Percentiles rank a stretch among this genome's conserved stretches.
Conservation (phyloP, 805 yeast species). For the Komagataella pastoris region DNA sequence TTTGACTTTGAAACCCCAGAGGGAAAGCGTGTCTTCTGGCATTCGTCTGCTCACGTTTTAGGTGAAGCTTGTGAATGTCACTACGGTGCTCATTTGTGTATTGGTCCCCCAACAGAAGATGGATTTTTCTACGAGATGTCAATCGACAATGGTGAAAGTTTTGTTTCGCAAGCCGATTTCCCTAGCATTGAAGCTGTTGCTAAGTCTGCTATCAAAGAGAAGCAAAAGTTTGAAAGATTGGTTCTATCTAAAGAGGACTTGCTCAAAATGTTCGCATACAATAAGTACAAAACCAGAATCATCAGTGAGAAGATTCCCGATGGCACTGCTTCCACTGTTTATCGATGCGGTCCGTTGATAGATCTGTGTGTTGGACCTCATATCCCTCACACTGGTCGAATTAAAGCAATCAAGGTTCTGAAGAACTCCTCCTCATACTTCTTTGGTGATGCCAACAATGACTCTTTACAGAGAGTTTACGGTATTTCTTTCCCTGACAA, state of each 20-base stretch:
- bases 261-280: constrained; percentile 86
- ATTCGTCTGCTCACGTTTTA: constrained; percentile 93
- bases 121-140: constrained; percentile 97
- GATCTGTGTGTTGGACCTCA: constrained; percentile 98
- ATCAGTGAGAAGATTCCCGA: constrained; percentile 87
- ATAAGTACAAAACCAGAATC: constrained; percentile 86
- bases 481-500: constrained; percentile 99
- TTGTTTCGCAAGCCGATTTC: constrained; percentile 75
- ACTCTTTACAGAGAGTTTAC: constrained; percentile 91
- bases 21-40: constrained; percentile 96
- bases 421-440: constrained; percentile 95
- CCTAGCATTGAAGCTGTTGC: constrained; percentile 74
- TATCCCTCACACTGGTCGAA: constrained; percentile 92
- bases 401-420: constrained; percentile 85
- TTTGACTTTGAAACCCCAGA: constrained; percentile 89
- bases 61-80: constrained; percentile 98
- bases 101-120: constrained; percentile 96
- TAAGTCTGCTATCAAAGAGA: constrained; percentile 83
- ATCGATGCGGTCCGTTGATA: constrained; percentile 94
- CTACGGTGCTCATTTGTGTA: constrained; percentile 82
- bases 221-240: constrained; percentile 89
- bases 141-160: constrained; percentile 60
- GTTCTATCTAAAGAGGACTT: constrained; percentile 86
- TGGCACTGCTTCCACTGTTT: constrained; percentile 91
- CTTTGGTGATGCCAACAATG: constrained; percentile 85